Percentiles rank a stretch among this genome's conserved stretches.
Conservation (phyloP, 148 eudicot species). For the Heliamphora exappendiculata region DNA sequence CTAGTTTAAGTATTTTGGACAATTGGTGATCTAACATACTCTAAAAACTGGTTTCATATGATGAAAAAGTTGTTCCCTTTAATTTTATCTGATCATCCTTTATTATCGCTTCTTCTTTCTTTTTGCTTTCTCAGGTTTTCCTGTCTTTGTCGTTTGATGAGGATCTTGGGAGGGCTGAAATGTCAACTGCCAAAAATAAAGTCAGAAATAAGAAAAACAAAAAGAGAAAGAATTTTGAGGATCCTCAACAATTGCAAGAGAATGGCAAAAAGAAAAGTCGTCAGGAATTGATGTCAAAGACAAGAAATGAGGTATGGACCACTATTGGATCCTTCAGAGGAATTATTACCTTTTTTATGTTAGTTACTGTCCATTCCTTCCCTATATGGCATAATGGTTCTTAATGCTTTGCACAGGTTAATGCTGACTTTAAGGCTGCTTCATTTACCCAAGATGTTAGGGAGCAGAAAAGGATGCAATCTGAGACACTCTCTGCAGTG, state of each 20-base stretch:
- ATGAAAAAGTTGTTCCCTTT: not conserved
- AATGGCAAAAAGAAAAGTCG: conserved; percentile 57
- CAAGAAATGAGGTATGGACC: conserved; percentile 72
- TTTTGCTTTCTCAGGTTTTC: conserved; percentile 49
- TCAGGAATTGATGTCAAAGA: conserved; percentile 59
- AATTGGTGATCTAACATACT: not conserved
- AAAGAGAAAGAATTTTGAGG: conserved; percentile 48
- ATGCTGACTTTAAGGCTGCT: conserved; percentile 83
- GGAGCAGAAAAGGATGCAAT: conserved; percentile 68
- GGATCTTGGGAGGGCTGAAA: conserved; percentile 58
- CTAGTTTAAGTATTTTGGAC: not conserved
- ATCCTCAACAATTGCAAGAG: conserved; percentile 31
- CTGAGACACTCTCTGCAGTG: conserved; percentile 69
- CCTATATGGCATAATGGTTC: not conserved
- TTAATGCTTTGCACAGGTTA: conserved; percentile 45
- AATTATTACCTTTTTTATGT: not conserved
- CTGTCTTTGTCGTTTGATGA: conserved; percentile 83
- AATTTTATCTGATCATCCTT: not conserved
- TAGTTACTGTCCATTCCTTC: not conserved
- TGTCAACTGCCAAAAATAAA: conserved; percentile 39
- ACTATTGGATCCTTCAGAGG: not conserved
- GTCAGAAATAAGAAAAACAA: conserved; percentile 43
- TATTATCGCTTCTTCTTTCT: not conserved
- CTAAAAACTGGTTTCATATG: not conserved
- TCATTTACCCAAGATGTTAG: conserved; percentile 56